Evolutionary conservation across 2,329 filamentous ascomycete genomes (phyloP), one percentile per base, ranked within the genome.

Genomic region (Neocucurbitaria cava): DNA sequence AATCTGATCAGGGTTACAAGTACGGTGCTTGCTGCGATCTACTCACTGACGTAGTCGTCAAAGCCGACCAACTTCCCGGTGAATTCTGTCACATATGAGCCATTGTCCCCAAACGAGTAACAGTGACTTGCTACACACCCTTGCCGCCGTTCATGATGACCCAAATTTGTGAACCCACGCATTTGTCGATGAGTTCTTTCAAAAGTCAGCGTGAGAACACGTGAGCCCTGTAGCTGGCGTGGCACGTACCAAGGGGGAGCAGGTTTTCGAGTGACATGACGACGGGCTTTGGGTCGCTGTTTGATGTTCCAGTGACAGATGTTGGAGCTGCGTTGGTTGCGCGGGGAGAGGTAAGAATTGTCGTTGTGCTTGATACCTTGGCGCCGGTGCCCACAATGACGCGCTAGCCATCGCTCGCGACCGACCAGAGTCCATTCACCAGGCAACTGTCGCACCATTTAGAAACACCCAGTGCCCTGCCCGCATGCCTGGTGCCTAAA

Each of bases 101-200:
- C 35, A 11, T 30, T 13, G 26, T 11, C 41, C 23, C 5, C 18
- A 24, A 5, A 15, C 5, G 26, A 23, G 17, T 23, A 20, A 21
- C 10, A 23, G 17, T 23, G 23, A 21, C 10, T 11, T 23, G 43
- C 45, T 6, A 36, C 54, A 57, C 79, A 96, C 95, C 95, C 83
- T 97, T 98, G 75, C 98, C 95, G 64, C 93, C 92, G 80, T 99
- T 99, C 95, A 99, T 99, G 70, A 99, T 87, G 61, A 99, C 93
- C 93, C 94, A 97, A 77, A 99, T 98, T 70, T 89, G 90, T 49
- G 93, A 98, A 58, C 95, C 95, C 64, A 99, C 93, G 76, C 95
- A 99, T 79, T 97, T 97, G 82, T 99, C 95, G 77, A 99, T 98
- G 74, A 99, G 87, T 79, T 99, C 95, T 96, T 72, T 35, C 10